A percentile compares a stretch with the other conserved stretches of the same genome.
Conservation (phyloP, 306 rosid species). For the Pyrus communis region DNA sequence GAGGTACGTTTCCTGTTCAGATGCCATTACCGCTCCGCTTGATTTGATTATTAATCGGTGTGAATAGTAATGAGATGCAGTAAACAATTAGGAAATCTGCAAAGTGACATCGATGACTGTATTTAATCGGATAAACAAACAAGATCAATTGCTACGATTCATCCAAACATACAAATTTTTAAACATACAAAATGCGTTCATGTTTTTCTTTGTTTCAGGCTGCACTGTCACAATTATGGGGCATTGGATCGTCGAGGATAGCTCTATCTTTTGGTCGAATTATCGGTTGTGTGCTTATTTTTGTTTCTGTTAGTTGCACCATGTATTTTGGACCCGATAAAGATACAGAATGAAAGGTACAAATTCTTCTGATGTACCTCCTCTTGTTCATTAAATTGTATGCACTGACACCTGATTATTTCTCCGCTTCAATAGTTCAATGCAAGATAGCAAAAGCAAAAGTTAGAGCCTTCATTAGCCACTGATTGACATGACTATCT, state of each 20-base stretch:
- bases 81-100: background rate
- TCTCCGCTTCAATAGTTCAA: background rate
- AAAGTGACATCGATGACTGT: background rate
- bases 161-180: background rate
- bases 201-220: constrained; percentile 33
- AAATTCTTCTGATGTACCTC: constrained; percentile 1
- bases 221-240: constrained; percentile 54
- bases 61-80: background rate
- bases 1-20: constrained; percentile 32
- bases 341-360: constrained; percentile 37
- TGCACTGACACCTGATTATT: background rate
- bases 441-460: background rate
- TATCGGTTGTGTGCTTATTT: constrained; percentile 48
- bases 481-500: too few species aligned
- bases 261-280: constrained; percentile 49
- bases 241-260: constrained; percentile 31
- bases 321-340: constrained; percentile 73
- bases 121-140: background rate
- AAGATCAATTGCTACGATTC: background rate
- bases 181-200: background rate
- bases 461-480: background rate
- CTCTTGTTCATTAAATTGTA: background rate
- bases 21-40: background rate
- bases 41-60: background rate
- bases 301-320: constrained; percentile 54